phyloP scores from a whole-genome alignment of 768 basidiomycete species.

The Tylopilus subfusipes region DNA sequence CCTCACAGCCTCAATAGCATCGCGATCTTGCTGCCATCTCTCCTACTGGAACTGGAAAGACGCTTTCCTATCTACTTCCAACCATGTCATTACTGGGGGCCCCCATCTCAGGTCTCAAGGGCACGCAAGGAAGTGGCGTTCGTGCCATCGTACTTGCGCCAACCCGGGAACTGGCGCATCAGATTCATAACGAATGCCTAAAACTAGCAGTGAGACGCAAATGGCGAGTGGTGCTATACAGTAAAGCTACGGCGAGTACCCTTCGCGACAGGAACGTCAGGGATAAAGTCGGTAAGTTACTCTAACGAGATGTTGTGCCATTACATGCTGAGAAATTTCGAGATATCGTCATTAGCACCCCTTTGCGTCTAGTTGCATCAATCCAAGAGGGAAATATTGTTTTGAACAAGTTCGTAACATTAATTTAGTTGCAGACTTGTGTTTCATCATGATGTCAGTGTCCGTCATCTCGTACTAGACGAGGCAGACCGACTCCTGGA shows the following conservation, averaged over 20 bases:
- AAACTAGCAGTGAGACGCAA: constrained; percentile 78
- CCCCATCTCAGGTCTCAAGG: constrained; percentile 50
- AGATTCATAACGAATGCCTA: constrained; percentile 88
- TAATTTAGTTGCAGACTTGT: background rate
- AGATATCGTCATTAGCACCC: constrained; percentile 94
- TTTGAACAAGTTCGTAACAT: constrained; percentile 61
- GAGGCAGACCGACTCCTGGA: constrained; percentile 93
- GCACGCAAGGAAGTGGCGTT: constrained; percentile 52
- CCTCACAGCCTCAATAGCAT: constrained; percentile 38
- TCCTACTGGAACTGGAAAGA: constrained; percentile 97
- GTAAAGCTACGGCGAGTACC: constrained; percentile 85
- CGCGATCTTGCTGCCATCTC: constrained; percentile 93
- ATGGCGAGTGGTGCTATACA: constrained; percentile 80
- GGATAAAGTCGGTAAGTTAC: constrained; percentile 71
- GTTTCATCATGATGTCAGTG: constrained; percentile 42
- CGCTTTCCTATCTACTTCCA: constrained; percentile 86
- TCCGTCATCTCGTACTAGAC: constrained; percentile 82
- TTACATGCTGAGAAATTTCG: background rate
- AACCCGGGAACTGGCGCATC: constrained; percentile 92
- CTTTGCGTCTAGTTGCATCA: constrained; percentile 80
- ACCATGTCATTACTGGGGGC: constrained; percentile 58
- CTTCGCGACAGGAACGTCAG: constrained; percentile 67
- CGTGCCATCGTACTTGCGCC: constrained; percentile 84
- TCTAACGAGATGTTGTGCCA: constrained; percentile 1
- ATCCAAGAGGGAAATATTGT: constrained; percentile 65